These are phyloP conservation scores for Cladosporium phlei DNA, from an alignment of 2,329 filamentous ascomycete species.

Conservation along the genomic window DNA sequence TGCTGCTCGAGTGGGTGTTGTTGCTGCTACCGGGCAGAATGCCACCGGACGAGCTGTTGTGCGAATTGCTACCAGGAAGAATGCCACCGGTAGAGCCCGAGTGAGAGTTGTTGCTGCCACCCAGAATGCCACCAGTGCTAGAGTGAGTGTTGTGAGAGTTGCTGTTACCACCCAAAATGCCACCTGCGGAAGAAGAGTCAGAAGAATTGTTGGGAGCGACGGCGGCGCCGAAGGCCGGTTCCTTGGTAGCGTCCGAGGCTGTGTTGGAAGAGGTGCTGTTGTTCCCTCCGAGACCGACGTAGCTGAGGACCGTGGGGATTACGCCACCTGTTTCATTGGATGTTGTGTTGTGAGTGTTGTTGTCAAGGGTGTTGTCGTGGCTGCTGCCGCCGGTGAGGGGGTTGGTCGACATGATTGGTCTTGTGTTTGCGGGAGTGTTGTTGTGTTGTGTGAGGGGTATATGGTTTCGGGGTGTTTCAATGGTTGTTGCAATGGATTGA, in stretches of 20 bases:
- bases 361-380: slow-evolving; percentile 1
- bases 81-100: too few species aligned
- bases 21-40: neutral
- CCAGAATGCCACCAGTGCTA: neutral
- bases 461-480: neutral
- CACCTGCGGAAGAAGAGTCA: neutral
- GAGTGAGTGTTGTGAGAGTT: neutral
- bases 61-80: neutral
- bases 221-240: neutral
- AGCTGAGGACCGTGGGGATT: slow-evolving; percentile 21
- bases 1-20: neutral
- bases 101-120: neutral
- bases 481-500: too few species aligned
- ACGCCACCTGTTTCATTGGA: slow-evolving; percentile 13
- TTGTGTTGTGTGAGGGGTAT: neutral
- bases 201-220: neutral
- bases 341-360: neutral
- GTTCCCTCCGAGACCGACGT: slow-evolving; percentile 19
- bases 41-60: neutral
- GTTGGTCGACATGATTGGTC: slow-evolving; percentile 7
- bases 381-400: neutral
- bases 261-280: neutral
- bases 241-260: slow-evolving; percentile 4
- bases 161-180: neutral
- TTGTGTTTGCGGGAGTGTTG: neutral